Evolutionary conservation across 108 stramenopile species (phyloP).

Genomic region (Skeletonema marinoi): DNA sequence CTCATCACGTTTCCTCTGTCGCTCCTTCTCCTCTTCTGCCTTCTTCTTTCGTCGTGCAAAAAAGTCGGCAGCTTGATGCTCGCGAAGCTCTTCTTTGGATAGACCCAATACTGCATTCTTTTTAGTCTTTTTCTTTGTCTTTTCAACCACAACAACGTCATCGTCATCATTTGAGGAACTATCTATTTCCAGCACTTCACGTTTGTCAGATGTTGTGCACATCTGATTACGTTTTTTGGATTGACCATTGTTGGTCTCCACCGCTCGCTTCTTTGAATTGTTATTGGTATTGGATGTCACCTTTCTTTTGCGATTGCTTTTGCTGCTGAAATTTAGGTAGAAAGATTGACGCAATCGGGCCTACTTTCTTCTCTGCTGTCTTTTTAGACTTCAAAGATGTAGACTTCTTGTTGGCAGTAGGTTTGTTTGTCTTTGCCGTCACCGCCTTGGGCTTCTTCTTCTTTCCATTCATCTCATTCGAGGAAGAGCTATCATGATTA

Average conservation of each 20-base stretch:
- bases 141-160: neutral
- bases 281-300: constrained; percentile 5
- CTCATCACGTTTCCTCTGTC: constrained; percentile 51
- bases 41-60: constrained; percentile 47
- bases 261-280: neutral
- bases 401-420: neutral
- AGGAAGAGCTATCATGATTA: neutral
- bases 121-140: neutral
- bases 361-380: constrained; percentile 1
- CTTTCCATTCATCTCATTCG: neutral
- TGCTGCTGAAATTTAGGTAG: constrained; percentile 1
- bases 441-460: neutral
- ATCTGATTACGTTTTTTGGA: neutral
- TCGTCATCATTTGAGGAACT: constrained; percentile 1
- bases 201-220: neutral
- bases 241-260: constrained; percentile 8
- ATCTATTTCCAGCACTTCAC: neutral
- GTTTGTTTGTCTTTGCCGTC: neutral
- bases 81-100: constrained; percentile 38
- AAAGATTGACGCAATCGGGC: constrained; percentile 10
- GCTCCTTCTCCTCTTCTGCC: constrained; percentile 52
- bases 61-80: constrained; percentile 64
- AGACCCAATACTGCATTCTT: constrained; percentile 8
- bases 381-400: neutral
- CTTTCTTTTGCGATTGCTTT: neutral